phyloP scores from a whole-genome alignment of 75 land plant species.

The Picea glauca region DNA sequence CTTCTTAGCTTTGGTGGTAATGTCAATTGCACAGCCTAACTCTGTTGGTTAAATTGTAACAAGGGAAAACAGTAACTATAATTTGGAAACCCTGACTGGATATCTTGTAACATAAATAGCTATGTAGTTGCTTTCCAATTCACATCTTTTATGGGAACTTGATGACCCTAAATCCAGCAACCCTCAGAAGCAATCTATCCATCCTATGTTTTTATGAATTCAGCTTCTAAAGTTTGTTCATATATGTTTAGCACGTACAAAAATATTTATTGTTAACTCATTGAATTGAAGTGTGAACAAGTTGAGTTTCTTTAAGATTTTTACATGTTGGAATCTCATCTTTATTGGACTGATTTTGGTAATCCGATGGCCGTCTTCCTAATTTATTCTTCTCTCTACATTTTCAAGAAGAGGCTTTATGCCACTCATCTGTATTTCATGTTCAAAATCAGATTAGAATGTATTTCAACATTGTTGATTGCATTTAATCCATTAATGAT shows the following conservation, averaged over 20 bases:
- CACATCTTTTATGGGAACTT: neutral
- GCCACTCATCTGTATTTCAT: no score
- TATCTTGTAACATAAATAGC: no score
- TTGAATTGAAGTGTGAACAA: neutral
- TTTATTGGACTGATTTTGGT: no score
- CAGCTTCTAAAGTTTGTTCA: neutral
- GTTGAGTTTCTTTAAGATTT: neutral
- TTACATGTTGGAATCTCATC: neutral
- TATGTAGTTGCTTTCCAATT: neutral
- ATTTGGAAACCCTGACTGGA: no score
- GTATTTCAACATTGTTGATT: no score
- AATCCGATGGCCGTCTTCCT: no score
- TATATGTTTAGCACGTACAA: neutral
- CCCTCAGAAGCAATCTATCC: neutral
- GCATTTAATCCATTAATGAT: no score
- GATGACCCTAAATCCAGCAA: neutral
- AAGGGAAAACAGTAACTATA: no score
- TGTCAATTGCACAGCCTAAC: neutral
- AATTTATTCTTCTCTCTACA: no score
- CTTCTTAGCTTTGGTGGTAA: neutral
- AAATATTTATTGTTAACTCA: neutral
- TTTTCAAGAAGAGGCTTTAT: no score
- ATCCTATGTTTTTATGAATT: neutral
- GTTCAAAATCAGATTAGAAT: no score
- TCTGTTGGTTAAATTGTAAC: no score